phyloP scores from a whole-genome alignment of 2,329 filamentous ascomycete genomes.

The Neonectria sp. region DNA sequence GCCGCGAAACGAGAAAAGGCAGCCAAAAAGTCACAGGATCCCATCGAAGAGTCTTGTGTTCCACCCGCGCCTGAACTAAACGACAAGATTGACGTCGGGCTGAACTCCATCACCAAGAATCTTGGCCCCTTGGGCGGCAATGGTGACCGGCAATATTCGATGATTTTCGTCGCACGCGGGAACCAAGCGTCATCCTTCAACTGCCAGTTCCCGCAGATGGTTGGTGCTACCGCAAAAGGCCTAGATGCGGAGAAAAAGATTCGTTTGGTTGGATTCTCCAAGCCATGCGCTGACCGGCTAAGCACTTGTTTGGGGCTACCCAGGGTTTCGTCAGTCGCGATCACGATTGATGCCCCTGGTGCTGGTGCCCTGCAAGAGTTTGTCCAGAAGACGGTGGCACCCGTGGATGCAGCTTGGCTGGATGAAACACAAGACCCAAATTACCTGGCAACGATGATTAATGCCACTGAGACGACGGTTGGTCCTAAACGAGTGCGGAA shows the following conservation, averaged over 20 bases:
- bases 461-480: slow-evolving; percentile 53
- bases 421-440: slow-evolving; percentile 37
- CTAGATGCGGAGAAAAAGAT: slow-evolving; percentile 58
- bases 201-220: slow-evolving; percentile 71
- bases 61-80: slow-evolving; percentile 65
- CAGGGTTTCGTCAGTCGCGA: slow-evolving; percentile 75
- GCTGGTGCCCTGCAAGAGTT: slow-evolving; percentile 71
- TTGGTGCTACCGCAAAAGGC: slow-evolving; percentile 64
- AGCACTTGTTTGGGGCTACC: slow-evolving; percentile 72
- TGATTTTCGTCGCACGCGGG: slow-evolving; percentile 72
- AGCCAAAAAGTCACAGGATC: slow-evolving; percentile 44
- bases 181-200: slow-evolving; percentile 72
- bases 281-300: slow-evolving; percentile 70
- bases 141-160: slow-evolving; percentile 56
- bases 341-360: slow-evolving; percentile 70
- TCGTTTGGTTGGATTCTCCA: slow-evolving; percentile 75
- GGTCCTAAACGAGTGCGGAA: slow-evolving; percentile 50
- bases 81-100: slow-evolving; percentile 74
- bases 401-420: slow-evolving; percentile 70
- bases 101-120: slow-evolving; percentile 73
- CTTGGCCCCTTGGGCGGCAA: slow-evolving; percentile 52
- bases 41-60: slow-evolving; percentile 49
- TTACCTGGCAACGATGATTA: slow-evolving; percentile 55
- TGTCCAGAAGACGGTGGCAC: slow-evolving; percentile 65
- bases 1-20: slow-evolving; percentile 65